These are phyloP conservation scores for Micromonas commoda DNA, from an alignment of 139 green algal genomes.

Conservation along the genomic window DNA sequence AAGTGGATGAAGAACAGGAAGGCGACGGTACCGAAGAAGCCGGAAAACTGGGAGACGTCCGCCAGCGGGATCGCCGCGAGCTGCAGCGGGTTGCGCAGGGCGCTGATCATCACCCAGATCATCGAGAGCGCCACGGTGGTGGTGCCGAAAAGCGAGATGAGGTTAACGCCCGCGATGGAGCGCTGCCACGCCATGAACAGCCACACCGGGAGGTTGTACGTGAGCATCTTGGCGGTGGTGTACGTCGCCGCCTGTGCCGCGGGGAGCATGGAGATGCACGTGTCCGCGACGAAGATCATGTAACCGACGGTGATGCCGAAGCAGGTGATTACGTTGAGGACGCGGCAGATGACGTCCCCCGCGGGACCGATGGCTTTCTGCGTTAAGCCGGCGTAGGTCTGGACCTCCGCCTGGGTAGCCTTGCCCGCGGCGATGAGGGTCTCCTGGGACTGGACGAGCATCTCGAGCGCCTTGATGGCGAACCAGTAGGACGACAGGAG, in stretches of 20 bases:
- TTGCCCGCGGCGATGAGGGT: neutral
- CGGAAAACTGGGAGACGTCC: constrained; percentile 6
- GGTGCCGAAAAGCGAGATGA: constrained; percentile 36
- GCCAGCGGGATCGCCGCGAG: constrained; percentile 19
- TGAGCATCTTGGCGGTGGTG: neutral
- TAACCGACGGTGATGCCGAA: constrained; percentile 35
- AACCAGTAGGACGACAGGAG: constrained; percentile 21
- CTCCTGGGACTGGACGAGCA: constrained; percentile 28
- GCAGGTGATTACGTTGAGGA: constrained; percentile 22
- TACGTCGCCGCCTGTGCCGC: neutral
- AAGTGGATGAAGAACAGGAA: constrained; percentile 43
- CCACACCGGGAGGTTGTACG: constrained; percentile 22
- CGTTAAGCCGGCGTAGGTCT: constrained; percentile 33
- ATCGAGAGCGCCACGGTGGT: constrained; percentile 9
- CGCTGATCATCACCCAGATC: neutral
- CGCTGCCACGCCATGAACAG: constrained; percentile 24
- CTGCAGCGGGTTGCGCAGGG: constrained; percentile 6
- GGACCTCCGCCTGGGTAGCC: neutral
- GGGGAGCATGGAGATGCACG: constrained; percentile 6
- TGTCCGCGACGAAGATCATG: constrained; percentile 33
- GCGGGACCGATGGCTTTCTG: constrained; percentile 14
- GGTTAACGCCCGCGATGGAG: constrained; percentile 23
- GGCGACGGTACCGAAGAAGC: constrained; percentile 31
- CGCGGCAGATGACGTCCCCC: constrained; percentile 6
- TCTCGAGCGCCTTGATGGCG: constrained; percentile 20